Conservation (phyloP, 768 basidiomycete species). For the Gymnopilus junonius region DNA sequence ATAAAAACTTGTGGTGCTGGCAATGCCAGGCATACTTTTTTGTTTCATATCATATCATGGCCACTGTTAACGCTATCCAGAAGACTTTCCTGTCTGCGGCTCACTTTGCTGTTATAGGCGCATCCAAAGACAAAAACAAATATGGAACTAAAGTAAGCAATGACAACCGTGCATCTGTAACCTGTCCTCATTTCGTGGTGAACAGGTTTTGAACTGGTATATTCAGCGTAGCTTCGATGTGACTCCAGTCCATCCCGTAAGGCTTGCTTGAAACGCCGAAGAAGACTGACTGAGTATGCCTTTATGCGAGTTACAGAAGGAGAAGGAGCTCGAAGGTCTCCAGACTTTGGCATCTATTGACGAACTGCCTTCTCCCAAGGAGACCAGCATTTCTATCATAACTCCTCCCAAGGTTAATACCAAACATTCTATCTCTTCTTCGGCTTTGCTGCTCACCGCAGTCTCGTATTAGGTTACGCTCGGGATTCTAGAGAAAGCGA, state of each 20-base stretch:
- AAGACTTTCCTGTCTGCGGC: conserved; percentile 68
- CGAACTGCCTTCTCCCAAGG: conserved; percentile 59
- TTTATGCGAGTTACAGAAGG: conserved; percentile 50
- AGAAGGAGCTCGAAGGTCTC: conserved; percentile 69
- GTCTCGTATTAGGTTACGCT: conserved; percentile 70
- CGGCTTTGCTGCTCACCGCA: not conserved
- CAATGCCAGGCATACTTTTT: not conserved
- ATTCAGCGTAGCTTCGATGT: conserved; percentile 58
- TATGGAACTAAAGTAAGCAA: conserved; percentile 71
- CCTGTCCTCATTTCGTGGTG: not conserved
- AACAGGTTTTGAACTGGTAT: conserved; percentile 83
- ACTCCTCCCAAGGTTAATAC: conserved; percentile 71
- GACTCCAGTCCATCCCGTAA: conserved; percentile 76
- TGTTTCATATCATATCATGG: conserved; percentile 17
- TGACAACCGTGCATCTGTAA: too few species aligned
- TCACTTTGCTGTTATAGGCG: conserved; percentile 79
- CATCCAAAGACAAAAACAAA: conserved; percentile 79
- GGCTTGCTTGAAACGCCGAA: conserved; percentile 21
- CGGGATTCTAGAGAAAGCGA: conserved; percentile 64
- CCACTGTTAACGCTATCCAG: conserved; percentile 39
- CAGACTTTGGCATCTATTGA: conserved; percentile 57
- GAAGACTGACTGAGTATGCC: not conserved
- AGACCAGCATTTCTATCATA: conserved; percentile 79
- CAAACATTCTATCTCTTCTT: not conserved
- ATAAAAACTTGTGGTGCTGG: conserved; percentile 13